Evolutionary conservation across 345 rosid species (phyloP), one percentile per base, ranked within the genome.

Genomic region (Ricinus communis): DNA sequence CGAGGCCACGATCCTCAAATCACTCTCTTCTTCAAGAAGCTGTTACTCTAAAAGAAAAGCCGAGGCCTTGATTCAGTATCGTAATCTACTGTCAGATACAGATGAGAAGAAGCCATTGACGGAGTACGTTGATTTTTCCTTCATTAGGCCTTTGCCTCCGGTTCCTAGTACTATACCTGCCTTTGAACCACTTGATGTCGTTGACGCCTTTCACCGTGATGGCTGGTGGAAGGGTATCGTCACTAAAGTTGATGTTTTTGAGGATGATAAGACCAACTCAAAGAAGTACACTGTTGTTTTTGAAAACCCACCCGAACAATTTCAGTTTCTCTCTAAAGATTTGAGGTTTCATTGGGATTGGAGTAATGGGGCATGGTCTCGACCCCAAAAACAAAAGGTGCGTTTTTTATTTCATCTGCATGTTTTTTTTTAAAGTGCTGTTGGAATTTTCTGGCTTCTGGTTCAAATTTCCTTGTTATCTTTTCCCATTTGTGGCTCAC

Each of bases 331-430:
- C 49, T 46, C 54, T n/a, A 12, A 21, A 1, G 49, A 61, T 36
- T 70, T 80, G 67, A 76, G 80, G 75, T 27, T 46, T 65, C 80
- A 60, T 10, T 61, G 43, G 69, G 55, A 69, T 13, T 76, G 77
- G 80, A 56, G 19, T 22, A 60, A 47, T 65, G 59, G 69, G 46
- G 10, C 22, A 5, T 80, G 75, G 77, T 63, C 76, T 66, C 58
- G 56, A 40, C 47, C 68, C 47, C 64, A 57, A 38, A 65, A 33
- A 66, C 70, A 72, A 15, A 52, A 51, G 60, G 70, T 66, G 9
- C 13, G 14, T 21, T 21, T 14, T 22, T 12, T 8, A 7, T 18
- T 31, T 8, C 21, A 5, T 40, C 9, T 46, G 15, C n/a, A 24
- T 31, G n/a, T 18, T 31, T 31, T 15, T 0, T 14, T 1, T 33